phyloP scores from a whole-genome alignment of 371 early-diverging fungal species.

The Mortierella sp. region DNA sequence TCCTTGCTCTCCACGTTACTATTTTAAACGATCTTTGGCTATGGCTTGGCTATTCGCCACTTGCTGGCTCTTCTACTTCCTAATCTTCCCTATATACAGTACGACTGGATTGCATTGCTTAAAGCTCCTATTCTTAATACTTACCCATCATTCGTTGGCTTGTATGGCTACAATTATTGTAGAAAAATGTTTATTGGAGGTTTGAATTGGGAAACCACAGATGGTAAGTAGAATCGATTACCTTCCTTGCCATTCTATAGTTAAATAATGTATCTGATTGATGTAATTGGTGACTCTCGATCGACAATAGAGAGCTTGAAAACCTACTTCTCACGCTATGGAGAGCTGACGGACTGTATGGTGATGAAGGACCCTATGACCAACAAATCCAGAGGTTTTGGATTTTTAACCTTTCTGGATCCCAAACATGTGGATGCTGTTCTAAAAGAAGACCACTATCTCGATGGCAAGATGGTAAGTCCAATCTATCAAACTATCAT shows the following conservation, averaged over 20 bases:
- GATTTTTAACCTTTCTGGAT: constrained; percentile 88
- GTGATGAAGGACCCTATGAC: constrained; percentile 89
- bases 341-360: constrained; percentile 78
- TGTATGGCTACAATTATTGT: background rate
- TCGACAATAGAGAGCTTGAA: constrained; percentile 75
- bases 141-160: no score
- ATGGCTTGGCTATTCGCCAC: background rate
- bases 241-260: background rate
- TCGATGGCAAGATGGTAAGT: constrained; percentile 89
- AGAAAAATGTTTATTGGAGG: constrained; percentile 95
- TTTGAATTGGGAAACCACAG: constrained; percentile 93
- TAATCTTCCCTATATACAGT: background rate
- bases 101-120: background rate
- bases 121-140: background rate
- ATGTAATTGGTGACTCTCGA: constrained; percentile 1
- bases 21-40: background rate
- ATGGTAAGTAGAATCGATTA: constrained; percentile 67
- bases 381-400: constrained; percentile 90
- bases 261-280: background rate
- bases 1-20: background rate
- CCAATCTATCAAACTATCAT: background rate
- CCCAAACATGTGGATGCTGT: constrained; percentile 77
- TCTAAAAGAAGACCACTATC: constrained; percentile 77
- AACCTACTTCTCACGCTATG: constrained; percentile 82
- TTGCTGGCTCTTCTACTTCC: background rate